Evolutionary conservation across 139 green algal genomes (phyloP).

Genomic region (Chlamydomonas sp.): DNA sequence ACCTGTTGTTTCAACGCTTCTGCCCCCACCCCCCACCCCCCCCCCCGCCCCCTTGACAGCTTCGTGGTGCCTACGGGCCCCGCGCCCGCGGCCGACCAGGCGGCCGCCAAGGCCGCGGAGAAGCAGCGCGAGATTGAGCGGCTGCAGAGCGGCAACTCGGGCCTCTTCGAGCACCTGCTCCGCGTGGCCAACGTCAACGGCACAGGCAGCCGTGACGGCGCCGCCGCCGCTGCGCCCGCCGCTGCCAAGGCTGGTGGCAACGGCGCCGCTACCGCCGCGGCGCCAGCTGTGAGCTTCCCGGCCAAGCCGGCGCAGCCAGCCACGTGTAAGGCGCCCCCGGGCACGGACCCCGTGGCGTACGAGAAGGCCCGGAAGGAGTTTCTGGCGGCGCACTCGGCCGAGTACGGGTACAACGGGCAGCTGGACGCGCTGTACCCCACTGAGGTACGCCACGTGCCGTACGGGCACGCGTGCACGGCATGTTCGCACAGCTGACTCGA

Average conservation of each 20-base stretch:
- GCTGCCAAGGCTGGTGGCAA: neutral
- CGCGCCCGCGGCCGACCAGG: neutral
- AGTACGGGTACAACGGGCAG: conserved; percentile 68
- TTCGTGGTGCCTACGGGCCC: conserved; percentile 43
- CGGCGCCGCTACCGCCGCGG: neutral
- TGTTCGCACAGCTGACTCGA: too few relatives aligned
- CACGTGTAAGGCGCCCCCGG: conserved; percentile 19
- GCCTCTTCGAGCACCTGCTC: conserved; percentile 39
- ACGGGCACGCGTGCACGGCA: too few relatives aligned
- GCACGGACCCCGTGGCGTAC: conserved; percentile 8
- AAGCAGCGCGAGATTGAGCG: conserved; percentile 11
- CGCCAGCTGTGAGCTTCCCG: neutral
- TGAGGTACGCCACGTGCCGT: conserved; percentile 46
- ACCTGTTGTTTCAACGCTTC: too few relatives aligned
- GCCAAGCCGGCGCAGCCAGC: neutral
- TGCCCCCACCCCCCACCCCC: too few relatives aligned
- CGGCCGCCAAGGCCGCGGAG: neutral
- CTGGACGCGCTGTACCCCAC: conserved; percentile 70
- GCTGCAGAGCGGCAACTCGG: conserved; percentile 5
- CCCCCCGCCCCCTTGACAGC: neutral
- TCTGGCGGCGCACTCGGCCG: conserved; percentile 15
- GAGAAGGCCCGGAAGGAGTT: conserved; percentile 30
- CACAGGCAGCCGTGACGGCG: conserved; percentile 18
- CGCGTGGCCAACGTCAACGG: conserved; percentile 18
- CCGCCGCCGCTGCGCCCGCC: neutral